Evolutionary conservation across 345 rosid species (phyloP).

Genomic region (Carallia brachiata): DNA sequence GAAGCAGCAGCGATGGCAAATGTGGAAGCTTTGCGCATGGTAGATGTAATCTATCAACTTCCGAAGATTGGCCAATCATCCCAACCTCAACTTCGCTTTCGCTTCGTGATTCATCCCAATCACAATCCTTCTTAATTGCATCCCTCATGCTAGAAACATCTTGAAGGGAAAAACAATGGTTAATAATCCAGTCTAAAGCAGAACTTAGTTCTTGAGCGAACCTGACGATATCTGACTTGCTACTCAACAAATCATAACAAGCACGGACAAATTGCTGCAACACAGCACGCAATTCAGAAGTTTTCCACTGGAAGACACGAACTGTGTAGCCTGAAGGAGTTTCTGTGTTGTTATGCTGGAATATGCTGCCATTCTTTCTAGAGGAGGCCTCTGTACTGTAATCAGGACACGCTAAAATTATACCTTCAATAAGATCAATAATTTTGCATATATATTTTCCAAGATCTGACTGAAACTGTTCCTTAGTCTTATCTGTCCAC

Average conservation of each 20-base stretch:
- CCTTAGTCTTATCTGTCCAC: constrained; percentile 23
- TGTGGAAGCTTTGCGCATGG: constrained; percentile 12
- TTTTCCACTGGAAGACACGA: constrained; percentile 90
- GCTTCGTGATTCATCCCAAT: constrained; percentile 65
- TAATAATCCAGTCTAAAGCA: constrained; percentile 78
- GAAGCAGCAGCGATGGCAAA: constrained; percentile 17
- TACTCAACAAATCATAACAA: constrained; percentile 61
- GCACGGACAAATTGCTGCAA: constrained; percentile 58
- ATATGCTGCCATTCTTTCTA: constrained; percentile 41
- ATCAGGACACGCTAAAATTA: constrained; percentile 34
- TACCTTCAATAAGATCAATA: constrained; percentile 65
- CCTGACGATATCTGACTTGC: constrained; percentile 53
- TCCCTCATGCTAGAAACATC: constrained; percentile 90
- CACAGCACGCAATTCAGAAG: constrained; percentile 54
- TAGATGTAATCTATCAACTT: constrained; percentile 32
- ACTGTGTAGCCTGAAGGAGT: constrained; percentile 59
- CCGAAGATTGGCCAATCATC: constrained; percentile 31
- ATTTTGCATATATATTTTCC: constrained; percentile 57
- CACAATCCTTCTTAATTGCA: constrained; percentile 57
- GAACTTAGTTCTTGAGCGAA: constrained; percentile 57
- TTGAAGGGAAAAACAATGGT: constrained; percentile 87
- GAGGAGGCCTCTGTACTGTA: constrained; percentile 25
- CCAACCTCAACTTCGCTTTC: constrained; percentile 67
- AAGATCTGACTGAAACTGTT: constrained; percentile 37
- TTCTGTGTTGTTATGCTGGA: constrained; percentile 41